These are phyloP conservation scores for Penicillium rolfsii DNA, from an alignment of 2,329 filamentous ascomycete genomes.

Conservation along the genomic window DNA sequence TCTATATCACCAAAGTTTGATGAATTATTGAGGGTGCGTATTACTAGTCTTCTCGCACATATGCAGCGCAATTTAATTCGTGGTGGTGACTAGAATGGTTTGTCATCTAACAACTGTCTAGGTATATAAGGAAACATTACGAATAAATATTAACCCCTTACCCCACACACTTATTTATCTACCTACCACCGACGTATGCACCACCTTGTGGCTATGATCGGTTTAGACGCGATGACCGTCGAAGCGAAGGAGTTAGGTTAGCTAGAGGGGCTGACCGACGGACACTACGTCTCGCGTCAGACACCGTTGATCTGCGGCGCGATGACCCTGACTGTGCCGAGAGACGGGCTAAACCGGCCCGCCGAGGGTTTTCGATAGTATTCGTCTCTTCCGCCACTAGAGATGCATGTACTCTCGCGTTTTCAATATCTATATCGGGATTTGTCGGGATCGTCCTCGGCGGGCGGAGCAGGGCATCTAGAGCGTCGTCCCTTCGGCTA, in stretches of 20 bases:
- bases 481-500: background rate
- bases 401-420: background rate
- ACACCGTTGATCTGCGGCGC: too few relatives aligned
- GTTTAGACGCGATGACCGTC: background rate
- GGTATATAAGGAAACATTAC: too few relatives aligned
- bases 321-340: too few relatives aligned
- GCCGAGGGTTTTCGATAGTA: too few relatives aligned
- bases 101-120: background rate
- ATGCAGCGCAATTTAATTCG: background rate
- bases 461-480: background rate
- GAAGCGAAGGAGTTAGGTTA: background rate
- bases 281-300: background rate
- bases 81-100: background rate
- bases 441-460: background rate
- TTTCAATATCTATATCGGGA: background rate
- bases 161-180: background rate
- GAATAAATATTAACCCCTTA: too few relatives aligned
- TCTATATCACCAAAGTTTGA: background rate
- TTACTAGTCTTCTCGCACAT: background rate
- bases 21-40: background rate
- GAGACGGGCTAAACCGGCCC: too few relatives aligned
- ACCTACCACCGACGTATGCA: background rate
- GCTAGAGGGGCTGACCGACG: background rate
- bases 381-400: background rate
- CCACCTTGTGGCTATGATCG: background rate